Base-by-base conservation (phyloP, 192 early-diverging fungal species). In the Rhizoclosmatium globosum region DNA sequence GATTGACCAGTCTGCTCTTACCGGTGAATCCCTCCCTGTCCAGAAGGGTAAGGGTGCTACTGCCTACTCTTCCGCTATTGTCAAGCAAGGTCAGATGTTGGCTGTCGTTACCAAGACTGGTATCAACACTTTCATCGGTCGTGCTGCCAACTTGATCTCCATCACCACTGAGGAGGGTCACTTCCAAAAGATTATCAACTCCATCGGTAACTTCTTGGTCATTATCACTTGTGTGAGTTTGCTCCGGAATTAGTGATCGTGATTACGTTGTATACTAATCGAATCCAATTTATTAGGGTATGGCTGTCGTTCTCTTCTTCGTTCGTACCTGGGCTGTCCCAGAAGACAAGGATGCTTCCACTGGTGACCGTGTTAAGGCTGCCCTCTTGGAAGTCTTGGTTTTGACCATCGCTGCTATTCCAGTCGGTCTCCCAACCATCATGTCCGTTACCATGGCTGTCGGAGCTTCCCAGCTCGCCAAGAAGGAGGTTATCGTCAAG, bases 331-430 rank as follows among this genome's bases (percentile, higher is more conserved):
- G 19, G 21, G 68, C 68, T 53, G 43, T 70, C 38, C 68, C 45
- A 9, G 31, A 42, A 9, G 47, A 50, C 31, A 7, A 7, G 7
- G 9, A 70, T 11, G 45, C 9, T n/a, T 57, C 45, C n/a, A 4
- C n/a, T 6, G 45, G 68, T 70, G 48, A 78, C 23, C 64, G 64
- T 23, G 61, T 48, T 60, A 19, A 74, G 53, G 53, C 61, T 6
- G 84, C 86, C 11, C 77, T 98, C 68, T 80, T 90, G 68, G 83
- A 92, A 42, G 91, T 93, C 66, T 86, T 98, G n/a, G 91, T 97
- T 68, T 85, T 98, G 64, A 96, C 96, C 1, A 96, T 99, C 0
- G 97, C 97, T n/a, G 96, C 96, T n/a, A 98, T 99, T 77, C 97
- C 97, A 39, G 96, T 97, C 82, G 97, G 97, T 43, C 87, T 99